These are phyloP conservation scores for Diaporthe citriasiana DNA, from an alignment of 2,329 filamentous ascomycete genomes.

Conservation along the genomic window DNA sequence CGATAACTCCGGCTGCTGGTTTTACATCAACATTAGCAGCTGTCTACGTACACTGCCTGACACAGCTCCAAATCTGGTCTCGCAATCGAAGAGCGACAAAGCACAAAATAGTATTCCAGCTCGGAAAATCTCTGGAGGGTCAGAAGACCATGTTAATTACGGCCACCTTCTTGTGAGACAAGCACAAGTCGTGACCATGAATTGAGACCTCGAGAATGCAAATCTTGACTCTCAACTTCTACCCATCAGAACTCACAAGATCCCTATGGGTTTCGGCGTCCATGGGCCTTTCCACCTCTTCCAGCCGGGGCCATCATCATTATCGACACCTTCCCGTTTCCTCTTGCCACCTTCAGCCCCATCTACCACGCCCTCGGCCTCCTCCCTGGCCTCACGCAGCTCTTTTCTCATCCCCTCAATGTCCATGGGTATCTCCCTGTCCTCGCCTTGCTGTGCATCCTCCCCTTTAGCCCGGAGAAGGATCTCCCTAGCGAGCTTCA, in stretches of 20 bases:
- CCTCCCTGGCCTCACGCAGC: constrained; percentile 21
- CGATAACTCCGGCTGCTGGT: background rate
- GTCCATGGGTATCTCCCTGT: constrained; percentile 14
- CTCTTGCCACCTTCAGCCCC: constrained; percentile 29
- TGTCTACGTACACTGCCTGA: background rate
- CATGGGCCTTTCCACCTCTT: constrained; percentile 65
- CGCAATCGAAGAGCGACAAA: background rate
- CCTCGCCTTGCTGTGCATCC: constrained; percentile 43
- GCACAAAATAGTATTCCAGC: too few relatives aligned
- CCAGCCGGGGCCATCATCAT: constrained; percentile 58
- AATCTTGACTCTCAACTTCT: background rate
- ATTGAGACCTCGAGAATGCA: background rate
- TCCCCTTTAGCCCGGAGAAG: constrained; percentile 45
- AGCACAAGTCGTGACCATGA: too few relatives aligned
- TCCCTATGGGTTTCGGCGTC: constrained; percentile 71
- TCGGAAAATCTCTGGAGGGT: background rate
- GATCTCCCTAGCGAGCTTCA: constrained; percentile 47
- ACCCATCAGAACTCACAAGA: constrained; percentile 55
- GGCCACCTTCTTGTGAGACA: background rate
- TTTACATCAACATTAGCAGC: background rate
- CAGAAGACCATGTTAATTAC: background rate
- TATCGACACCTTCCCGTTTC: constrained; percentile 37
- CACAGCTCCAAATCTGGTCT: background rate
- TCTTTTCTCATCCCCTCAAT: constrained; percentile 34
- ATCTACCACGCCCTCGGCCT: background rate